Evolutionary conservation across 306 rosid species (phyloP).

Genomic region (Vachellia collinsii): DNA sequence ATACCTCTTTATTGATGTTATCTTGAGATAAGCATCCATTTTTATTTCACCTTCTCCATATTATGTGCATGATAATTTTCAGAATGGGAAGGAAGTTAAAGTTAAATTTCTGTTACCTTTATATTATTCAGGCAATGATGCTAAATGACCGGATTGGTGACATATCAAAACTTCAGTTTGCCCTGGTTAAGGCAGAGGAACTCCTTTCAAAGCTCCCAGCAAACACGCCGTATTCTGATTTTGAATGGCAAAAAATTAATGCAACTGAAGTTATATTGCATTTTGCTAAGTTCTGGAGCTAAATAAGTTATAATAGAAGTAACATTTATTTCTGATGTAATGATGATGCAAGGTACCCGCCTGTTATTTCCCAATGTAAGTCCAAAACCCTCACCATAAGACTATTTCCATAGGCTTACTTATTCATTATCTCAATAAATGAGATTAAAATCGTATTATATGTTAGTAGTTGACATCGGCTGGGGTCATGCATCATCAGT

Average conservation of each 20-base stretch:
- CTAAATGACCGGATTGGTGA: neutral
- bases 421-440: neutral
- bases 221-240: neutral
- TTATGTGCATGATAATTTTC: neutral
- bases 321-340: neutral
- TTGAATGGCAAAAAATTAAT: neutral
- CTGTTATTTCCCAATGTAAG: neutral
- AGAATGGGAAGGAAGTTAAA: neutral
- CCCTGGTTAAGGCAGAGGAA: neutral
- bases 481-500: constrained; percentile 86
- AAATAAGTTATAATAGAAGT: neutral
- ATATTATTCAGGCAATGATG: neutral
- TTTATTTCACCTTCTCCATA: neutral
- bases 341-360: neutral
- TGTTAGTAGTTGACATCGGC: constrained; percentile 51
- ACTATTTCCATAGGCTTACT: neutral
- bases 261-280: neutral
- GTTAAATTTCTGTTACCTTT: neutral
- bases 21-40: neutral
- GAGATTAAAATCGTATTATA: neutral
- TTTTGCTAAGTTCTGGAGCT: neutral
- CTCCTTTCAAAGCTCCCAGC: neutral
- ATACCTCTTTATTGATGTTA: neutral
- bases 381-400: neutral
- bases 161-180: neutral